phyloP scores from a whole-genome alignment of 129 eudicot species.

The Pulicaria dysenterica region DNA sequence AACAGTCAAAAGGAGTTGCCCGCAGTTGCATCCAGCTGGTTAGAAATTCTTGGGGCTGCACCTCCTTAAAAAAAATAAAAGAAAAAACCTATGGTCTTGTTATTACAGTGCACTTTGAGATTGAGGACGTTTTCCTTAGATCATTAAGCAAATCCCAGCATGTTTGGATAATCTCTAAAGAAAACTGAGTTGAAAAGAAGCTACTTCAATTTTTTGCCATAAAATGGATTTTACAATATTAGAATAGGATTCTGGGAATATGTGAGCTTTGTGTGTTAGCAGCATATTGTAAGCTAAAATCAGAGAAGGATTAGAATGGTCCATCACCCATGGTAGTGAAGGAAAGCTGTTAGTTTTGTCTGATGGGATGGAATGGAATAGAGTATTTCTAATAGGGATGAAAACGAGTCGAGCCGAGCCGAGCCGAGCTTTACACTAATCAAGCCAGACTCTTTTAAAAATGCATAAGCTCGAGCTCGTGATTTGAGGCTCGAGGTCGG shows the following conservation, averaged over 20 bases:
- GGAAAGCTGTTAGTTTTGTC: no score
- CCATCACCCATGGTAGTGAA: neutral
- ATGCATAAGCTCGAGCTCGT: no score
- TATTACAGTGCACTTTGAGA: neutral
- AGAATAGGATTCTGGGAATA: conserved; percentile 19
- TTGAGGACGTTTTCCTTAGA: neutral
- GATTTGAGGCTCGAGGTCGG: no score
- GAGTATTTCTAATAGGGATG: no score
- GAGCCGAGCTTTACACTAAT: no score
- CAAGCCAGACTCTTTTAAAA: no score
- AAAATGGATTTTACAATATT: neutral
- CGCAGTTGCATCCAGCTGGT: no score
- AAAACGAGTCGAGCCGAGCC: no score
- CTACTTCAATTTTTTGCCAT: neutral
- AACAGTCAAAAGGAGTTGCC: no score
- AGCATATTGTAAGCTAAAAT: neutral
- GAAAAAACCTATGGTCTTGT: neutral
- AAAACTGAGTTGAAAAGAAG: neutral
- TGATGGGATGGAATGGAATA: no score
- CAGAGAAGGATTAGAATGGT: neutral
- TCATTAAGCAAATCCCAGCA: neutral
- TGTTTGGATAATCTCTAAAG: neutral
- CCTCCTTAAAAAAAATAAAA: no score
- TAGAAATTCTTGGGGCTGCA: no score
- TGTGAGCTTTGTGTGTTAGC: neutral